Base-by-base conservation (phyloP, 352 stramenopile genomes). In the Blastocystis sp. region DNA sequence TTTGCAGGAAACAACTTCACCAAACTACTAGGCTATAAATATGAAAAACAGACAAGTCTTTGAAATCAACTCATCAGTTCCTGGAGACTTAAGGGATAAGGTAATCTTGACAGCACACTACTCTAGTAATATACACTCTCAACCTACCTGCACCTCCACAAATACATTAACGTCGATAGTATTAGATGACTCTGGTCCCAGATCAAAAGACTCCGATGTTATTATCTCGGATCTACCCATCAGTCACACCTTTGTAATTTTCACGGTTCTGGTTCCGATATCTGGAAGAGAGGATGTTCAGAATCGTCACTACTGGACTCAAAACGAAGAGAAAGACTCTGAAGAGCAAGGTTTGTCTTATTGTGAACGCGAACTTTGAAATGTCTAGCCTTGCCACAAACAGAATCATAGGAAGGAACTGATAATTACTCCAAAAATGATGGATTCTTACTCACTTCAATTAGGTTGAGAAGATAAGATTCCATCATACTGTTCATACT, bases 401-500 rank as follows among this genome's bases (percentile, higher is more conserved):
- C 13, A 33, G 24, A 42, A 11, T 13, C 22, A 64, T 68, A 3
- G 6, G 73, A 84, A 53, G 73, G 73, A 68, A 66, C 73, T 84
- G 48, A 1, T 4, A 9, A 5, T 7, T 66, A 24, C 48, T 11
- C 37, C 27, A 1, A 33, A 68, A 15, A 42, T 9, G 40, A 48
- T 48, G 9, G 1, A 40, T 33, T 17, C 17, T 19, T 69, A 84
- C 73, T 51, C n/a, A 42, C 73, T 35, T 84, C 48, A 22, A 84
- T 27, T n/a, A 68, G 48, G 1, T 54, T 37, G 22, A 84, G 53
- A 66, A 84, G 9, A 24, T 54, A 84, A 6, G 48, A 84, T 0
- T 84, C 73, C 73, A 84, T 84, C 73, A 84, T 66, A 24, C 3
- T 66, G 51, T 66, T 84, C 73, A 84, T 84, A 42, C 66, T 84